phyloP scores from a whole-genome alignment of 495 filamentous ascomycete genomes.

The Sphaerosporella brunnea region DNA sequence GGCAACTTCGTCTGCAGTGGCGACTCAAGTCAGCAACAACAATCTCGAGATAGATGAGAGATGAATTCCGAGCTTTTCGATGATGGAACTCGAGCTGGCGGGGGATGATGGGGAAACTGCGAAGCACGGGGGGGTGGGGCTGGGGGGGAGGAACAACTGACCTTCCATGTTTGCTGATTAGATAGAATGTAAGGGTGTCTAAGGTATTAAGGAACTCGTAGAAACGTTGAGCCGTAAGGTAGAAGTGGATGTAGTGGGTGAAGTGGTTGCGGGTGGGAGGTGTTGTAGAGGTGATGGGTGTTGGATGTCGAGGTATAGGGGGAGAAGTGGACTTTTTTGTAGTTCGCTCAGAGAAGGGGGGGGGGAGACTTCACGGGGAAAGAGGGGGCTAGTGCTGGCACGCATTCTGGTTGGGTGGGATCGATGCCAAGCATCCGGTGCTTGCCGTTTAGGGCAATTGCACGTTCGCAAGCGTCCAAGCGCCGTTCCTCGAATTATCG shows the following conservation, averaged over 20 bases:
- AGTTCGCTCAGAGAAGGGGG: constrained; percentile 27
- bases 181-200: constrained; percentile 23
- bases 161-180: constrained; percentile 57
- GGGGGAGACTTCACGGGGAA: too few species aligned
- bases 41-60: constrained; percentile 12
- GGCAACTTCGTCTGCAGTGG: constrained; percentile 89
- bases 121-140: constrained; percentile 25
- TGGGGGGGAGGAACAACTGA: constrained; percentile 28
- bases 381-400: constrained; percentile 35
- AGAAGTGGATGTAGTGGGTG: constrained; percentile 27
- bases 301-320: constrained; percentile 23
- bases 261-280: constrained; percentile 8
- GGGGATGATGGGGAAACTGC: constrained; percentile 3
- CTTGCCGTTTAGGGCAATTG: constrained; percentile 11
- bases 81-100: constrained; percentile 24
- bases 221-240: constrained; percentile 24
- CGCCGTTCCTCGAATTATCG: background rate
- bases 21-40: constrained; percentile 37
- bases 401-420: constrained; percentile 2
- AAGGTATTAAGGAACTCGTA: constrained; percentile 29
- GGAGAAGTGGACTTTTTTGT: constrained; percentile 6
- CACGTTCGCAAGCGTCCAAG: background rate
- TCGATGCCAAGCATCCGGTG: background rate
- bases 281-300: constrained; percentile 11
- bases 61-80: constrained; percentile 21